phyloP scores from a whole-genome alignment of 176 grass and related monocot genomes.

The Themeda triandra region DNA sequence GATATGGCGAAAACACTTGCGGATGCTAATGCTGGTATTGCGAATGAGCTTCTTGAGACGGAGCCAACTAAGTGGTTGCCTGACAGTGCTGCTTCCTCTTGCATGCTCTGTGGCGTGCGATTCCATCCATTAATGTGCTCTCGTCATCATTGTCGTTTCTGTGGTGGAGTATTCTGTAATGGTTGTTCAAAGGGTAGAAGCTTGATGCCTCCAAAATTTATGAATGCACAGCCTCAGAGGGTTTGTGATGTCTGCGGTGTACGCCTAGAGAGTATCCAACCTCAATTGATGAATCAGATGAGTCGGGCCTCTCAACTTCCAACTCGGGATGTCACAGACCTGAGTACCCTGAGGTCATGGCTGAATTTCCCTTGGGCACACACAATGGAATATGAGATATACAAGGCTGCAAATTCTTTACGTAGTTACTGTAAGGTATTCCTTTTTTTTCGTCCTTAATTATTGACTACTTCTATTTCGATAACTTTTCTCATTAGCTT shows the following conservation, averaged over 20 bases:
- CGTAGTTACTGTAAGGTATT: slow-evolving; percentile 75
- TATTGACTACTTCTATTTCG: background rate
- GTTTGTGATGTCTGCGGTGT: slow-evolving; percentile 89
- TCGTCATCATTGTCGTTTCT: slow-evolving; percentile 86
- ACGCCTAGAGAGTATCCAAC: slow-evolving; percentile 62
- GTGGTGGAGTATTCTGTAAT: slow-evolving; percentile 75
- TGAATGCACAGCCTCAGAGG: slow-evolving; percentile 68
- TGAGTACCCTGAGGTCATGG: slow-evolving; percentile 83
- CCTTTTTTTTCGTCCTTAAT: slow-evolving; percentile 14
- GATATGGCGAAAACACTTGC: slow-evolving; percentile 59
- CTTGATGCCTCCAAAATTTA: slow-evolving; percentile 85
- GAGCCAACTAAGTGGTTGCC: slow-evolving; percentile 79
- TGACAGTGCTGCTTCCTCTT: slow-evolving; percentile 70
- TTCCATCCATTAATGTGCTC: slow-evolving; percentile 84
- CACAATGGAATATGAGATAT: slow-evolving; percentile 96
- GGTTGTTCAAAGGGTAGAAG: slow-evolving; percentile 82
- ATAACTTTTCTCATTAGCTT: background rate
- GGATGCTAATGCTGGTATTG: slow-evolving; percentile 44
- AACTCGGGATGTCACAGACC: slow-evolving; percentile 73
- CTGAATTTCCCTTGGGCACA: slow-evolving; percentile 77
- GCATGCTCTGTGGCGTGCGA: slow-evolving; percentile 70
- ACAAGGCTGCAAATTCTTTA: slow-evolving; percentile 87
- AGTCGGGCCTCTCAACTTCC: slow-evolving; percentile 64
- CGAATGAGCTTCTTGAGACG: slow-evolving; percentile 56
- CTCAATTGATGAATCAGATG: slow-evolving; percentile 67